phyloP scores from a whole-genome alignment of 208 protist species.

The Leptomonas seymouri region DNA sequence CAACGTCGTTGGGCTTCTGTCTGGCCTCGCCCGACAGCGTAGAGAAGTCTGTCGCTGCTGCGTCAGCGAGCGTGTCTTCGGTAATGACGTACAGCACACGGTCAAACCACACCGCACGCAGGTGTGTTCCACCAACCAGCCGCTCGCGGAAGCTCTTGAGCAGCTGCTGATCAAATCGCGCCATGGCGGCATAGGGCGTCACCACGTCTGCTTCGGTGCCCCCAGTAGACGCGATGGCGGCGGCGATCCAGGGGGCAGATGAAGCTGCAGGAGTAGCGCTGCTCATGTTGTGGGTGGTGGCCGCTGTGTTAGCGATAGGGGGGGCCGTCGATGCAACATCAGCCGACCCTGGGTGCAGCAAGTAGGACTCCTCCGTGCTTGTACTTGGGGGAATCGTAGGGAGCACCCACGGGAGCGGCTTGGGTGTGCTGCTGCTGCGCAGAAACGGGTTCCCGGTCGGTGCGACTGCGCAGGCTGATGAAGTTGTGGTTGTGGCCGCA shows the following conservation, averaged over 20 bases:
- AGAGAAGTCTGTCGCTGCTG: too few species aligned
- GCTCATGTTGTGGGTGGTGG: not conserved
- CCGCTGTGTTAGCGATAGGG: not conserved
- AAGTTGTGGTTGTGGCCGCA: not conserved
- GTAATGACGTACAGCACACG: conserved; percentile 56
- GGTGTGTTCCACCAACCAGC: conserved; percentile 43
- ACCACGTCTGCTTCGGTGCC: not conserved
- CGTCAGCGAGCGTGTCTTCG: conserved; percentile 12
- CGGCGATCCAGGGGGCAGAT: not conserved
- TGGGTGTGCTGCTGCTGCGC: not conserved
- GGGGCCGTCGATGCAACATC: not conserved
- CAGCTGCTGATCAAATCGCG: conserved; percentile 51
- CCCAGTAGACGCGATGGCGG: not conserved
- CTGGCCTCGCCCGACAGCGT: too few species aligned
- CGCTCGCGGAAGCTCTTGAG: conserved; percentile 50
- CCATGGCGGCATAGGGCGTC: conserved; percentile 14
- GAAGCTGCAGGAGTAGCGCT: not conserved
- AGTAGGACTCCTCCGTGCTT: not conserved
- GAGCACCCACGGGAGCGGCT: not conserved
- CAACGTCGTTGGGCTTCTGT: too few species aligned
- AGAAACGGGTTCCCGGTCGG: not conserved
- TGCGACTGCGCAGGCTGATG: not conserved
- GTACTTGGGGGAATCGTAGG: conserved; percentile 5
- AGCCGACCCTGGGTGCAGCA: not conserved
- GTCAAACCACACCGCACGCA: conserved; percentile 40